Evolutionary conservation across 345 rosid species (phyloP).

Genomic region (Brassica rapa): DNA sequence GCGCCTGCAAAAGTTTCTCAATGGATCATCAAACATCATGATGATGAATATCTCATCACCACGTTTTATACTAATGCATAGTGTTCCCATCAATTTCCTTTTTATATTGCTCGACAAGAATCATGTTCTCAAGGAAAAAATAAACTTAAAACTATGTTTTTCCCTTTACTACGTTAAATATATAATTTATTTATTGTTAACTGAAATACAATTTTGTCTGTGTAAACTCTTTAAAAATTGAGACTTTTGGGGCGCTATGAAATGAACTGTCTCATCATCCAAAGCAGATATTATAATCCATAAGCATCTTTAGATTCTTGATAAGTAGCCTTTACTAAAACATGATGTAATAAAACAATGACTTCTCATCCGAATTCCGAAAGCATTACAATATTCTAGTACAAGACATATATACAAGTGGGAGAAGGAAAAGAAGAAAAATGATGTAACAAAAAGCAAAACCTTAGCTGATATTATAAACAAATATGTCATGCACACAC

Average conservation of each 20-base stretch:
- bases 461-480: not conserved
- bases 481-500: not conserved
- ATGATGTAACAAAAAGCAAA: conserved; percentile 28
- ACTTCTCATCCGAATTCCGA: conserved; percentile 15
- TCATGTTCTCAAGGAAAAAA: conserved; percentile 2
- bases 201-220: not conserved
- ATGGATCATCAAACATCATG: conserved; percentile 32
- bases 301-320: not conserved
- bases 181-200: not conserved
- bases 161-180: not conserved
- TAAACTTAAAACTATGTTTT: not conserved
- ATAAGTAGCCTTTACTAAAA: not conserved
- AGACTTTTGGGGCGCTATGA: not conserved
- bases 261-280: not conserved
- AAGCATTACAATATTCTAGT: conserved; percentile 16
- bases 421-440: not conserved
- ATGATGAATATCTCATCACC: conserved; percentile 39
- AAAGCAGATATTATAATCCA: not conserved
- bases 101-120: conserved; percentile 11
- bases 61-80: conserved; percentile 30
- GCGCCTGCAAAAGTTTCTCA: conserved; percentile 34
- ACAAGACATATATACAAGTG: conserved; percentile 19
- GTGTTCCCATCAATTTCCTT: conserved; percentile 8
- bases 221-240: not conserved
- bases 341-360: conserved; percentile 9